A percentile compares a stretch with the other conserved stretches of the same genome.
Evolutionary conservation across 352 stramenopile genomes (phyloP).

Genomic region (Phytophthora constricta): DNA sequence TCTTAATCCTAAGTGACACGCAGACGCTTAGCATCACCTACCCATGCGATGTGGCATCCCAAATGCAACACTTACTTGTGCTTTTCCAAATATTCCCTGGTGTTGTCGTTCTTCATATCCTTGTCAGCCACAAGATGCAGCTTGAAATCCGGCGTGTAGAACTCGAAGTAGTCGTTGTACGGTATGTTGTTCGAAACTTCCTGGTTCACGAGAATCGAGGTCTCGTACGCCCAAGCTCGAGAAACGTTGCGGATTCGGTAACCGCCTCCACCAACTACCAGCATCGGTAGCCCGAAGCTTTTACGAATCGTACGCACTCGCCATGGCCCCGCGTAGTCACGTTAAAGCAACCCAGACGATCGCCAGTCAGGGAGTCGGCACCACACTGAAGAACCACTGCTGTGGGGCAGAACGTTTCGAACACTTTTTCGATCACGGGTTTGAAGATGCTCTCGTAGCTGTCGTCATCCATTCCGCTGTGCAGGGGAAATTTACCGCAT

Average conservation of each 20-base stretch:
- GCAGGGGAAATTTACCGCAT: slow-evolving; percentile 97
- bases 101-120: slow-evolving; percentile 82
- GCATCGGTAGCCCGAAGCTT: slow-evolving; percentile 78
- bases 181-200: slow-evolving; percentile 80
- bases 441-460: slow-evolving; percentile 97
- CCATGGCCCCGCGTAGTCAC: slow-evolving; percentile 89
- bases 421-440: slow-evolving; percentile 94
- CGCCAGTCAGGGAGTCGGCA: slow-evolving; percentile 95
- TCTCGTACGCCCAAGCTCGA: slow-evolving; percentile 98
- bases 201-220: slow-evolving; percentile 89
- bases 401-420: slow-evolving; percentile 85
- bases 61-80: slow-evolving; percentile 59
- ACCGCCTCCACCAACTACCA: slow-evolving; percentile 84
- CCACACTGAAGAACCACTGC: slow-evolving; percentile 98
- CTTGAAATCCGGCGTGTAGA: slow-evolving; percentile 83
- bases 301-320: slow-evolving; percentile 85
- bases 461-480: slow-evolving; percentile 96
- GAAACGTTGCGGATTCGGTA: slow-evolving; percentile 90
- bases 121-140: slow-evolving; percentile 77
- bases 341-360: slow-evolving; percentile 98
- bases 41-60: background rate
- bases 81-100: slow-evolving; percentile 79
- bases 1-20: slow-evolving; percentile 64
- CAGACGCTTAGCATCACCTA: slow-evolving; percentile 1
- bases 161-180: slow-evolving; percentile 87